phyloP scores from a whole-genome alignment of 2,329 filamentous ascomycete species.

The Paraphoma chrysanthemicola region DNA sequence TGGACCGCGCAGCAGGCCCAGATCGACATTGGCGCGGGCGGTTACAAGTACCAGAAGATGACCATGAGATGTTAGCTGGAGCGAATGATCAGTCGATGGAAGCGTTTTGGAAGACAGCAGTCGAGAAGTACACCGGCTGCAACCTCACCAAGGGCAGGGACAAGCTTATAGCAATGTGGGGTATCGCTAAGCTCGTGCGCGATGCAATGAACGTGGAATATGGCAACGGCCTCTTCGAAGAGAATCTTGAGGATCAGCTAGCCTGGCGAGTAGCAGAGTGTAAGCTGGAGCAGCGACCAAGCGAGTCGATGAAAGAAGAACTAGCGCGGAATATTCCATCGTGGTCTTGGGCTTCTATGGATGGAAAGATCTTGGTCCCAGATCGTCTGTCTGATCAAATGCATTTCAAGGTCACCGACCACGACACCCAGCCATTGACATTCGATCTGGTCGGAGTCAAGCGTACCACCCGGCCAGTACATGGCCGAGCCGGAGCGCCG shows the following conservation, averaged over 20 bases:
- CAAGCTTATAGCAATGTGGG: constrained; percentile 35
- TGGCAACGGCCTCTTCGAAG: constrained; percentile 30
- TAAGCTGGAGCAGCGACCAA: constrained; percentile 11
- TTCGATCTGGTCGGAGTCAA: constrained; percentile 20
- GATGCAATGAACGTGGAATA: constrained; percentile 28
- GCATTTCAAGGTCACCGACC: constrained; percentile 21
- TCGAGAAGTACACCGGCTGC: constrained; percentile 30
- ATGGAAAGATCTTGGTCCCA: constrained; percentile 20
- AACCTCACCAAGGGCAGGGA: constrained; percentile 25
- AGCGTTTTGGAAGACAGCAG: constrained; percentile 30
- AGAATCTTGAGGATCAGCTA: constrained; percentile 32
- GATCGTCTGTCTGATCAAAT: constrained; percentile 15
- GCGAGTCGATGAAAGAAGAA: constrained; percentile 3
- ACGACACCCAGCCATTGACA: constrained; percentile 11
- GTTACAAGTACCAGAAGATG: constrained; percentile 18
- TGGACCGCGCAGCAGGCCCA: constrained; percentile 19
- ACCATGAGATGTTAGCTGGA: constrained; percentile 15
- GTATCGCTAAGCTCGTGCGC: constrained; percentile 36
- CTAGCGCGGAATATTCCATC: constrained; percentile 21
- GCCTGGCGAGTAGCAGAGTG: constrained; percentile 29
- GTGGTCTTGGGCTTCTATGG: constrained; percentile 34
- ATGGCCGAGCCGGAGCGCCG: background rate
- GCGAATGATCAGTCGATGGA: constrained; percentile 26
- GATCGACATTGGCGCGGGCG: constrained; percentile 36
- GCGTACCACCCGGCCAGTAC: background rate